Evolutionary conservation across 352 stramenopile species (phyloP), one percentile per base, ranked within the genome.

Genomic region (Phytophthora hibernalis): DNA sequence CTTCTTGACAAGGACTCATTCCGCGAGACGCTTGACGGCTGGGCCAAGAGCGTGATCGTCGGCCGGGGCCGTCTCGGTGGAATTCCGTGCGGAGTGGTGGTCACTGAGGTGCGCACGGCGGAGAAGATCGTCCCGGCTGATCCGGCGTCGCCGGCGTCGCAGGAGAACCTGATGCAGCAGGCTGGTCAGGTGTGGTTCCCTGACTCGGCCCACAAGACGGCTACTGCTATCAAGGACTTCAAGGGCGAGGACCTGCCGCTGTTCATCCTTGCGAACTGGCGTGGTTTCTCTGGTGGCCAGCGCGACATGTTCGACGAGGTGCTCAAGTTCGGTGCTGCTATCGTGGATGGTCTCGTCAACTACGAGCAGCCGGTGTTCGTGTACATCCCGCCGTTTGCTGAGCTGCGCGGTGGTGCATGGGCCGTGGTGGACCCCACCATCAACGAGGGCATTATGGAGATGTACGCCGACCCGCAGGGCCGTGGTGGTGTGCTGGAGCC

Each of bases 251-350:
- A 99, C 68, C 82, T 99, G 44, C 98, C 98, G 59, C 81, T 99
- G 18, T 99, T 99, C 63, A 98, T 99, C 57, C 98, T 99, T 60
- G 98, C 98, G 40, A 99, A 99, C 87, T 99, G 98, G 98, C 91
- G 98, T 72, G 98, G 98, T 47, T 99, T 99, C 83, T 99, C 96
- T 28, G 98, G 98, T 52, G 98, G 98, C 18, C 97, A 99, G 80
- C 88, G 98, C 59, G 98, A 99, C 72, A 99, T 99, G 98, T 99
- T 99, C 80, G 97, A 99, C 74, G 97, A 99, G 79, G 97, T 99
- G 62, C 93, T 99, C 68, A 99, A 99, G 83, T 99, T 99, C 74
- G 98, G 98, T 37, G 97, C 96, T n/a, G 90, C 98, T 47, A 99
- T 99, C 76, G 98, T 99, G 43, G 98, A 99, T 72, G 96, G 92